Evolutionary conservation across 371 early-diverging fungal species (phyloP).

Genomic region (Lichtheimia ornata): DNA sequence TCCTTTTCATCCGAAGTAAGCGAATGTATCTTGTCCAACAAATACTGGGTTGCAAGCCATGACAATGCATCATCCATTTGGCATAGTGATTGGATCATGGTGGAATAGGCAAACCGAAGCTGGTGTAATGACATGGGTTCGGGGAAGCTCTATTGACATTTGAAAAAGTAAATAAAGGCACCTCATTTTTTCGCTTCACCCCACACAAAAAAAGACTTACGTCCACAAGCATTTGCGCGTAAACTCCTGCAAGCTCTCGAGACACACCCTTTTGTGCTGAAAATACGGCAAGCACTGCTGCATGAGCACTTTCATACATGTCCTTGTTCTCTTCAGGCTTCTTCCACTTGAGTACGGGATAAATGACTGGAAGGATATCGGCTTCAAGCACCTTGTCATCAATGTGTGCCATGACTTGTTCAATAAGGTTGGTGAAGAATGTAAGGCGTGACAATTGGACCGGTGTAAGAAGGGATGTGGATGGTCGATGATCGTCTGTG

Average conservation of each 20-base stretch:
- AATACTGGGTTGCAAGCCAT: conserved; percentile 57
- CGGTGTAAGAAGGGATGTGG: conserved; percentile 31
- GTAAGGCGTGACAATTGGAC: conserved; percentile 45
- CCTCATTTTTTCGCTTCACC: neutral
- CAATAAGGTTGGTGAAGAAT: conserved; percentile 57
- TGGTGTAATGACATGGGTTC: conserved; percentile 60
- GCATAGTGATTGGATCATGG: conserved; percentile 58
- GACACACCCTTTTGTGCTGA: conserved; percentile 49
- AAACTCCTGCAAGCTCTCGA: conserved; percentile 47
- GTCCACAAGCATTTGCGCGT: conserved; percentile 49
- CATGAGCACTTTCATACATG: conserved; percentile 66
- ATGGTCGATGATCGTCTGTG: conserved; percentile 15
- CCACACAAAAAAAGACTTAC: conserved; percentile 24
- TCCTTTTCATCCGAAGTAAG: conserved; percentile 22
- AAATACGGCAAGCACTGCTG: conserved; percentile 57
- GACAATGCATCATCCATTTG: conserved; percentile 62
- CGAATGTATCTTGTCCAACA: conserved; percentile 40
- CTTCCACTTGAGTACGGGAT: conserved; percentile 56
- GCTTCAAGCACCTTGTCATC: conserved; percentile 51
- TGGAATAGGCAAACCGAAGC: conserved; percentile 58
- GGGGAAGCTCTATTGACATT: conserved; percentile 48
- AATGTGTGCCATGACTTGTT: conserved; percentile 49
- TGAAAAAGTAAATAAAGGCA: neutral
- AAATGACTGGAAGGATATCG: conserved; percentile 56
- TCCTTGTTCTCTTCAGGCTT: conserved; percentile 41